phyloP scores from a whole-genome alignment of 139 green algal genomes.

The Auxenochlorella pyrenoidosa region DNA sequence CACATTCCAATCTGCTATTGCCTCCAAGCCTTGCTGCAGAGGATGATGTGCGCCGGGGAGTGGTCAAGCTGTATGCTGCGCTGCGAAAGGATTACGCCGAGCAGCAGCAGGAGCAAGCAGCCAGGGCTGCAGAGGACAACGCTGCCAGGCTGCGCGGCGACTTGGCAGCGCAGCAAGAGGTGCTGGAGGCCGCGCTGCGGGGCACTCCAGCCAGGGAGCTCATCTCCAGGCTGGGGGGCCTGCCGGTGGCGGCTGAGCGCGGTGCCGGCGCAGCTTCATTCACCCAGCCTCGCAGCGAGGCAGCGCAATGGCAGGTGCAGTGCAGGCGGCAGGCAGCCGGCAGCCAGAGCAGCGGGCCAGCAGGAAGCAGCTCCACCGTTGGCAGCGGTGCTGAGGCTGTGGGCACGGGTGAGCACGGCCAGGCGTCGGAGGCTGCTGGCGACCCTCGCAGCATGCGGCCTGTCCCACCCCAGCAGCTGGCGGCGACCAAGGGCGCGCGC shows the following conservation, averaged over 20 bases:
- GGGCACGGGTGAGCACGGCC: not conserved
- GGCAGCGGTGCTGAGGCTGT: not conserved
- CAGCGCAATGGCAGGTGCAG: not conserved
- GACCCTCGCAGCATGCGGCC: not conserved
- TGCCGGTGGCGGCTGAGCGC: not conserved
- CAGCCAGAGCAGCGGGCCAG: not conserved
- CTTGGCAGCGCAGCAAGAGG: not conserved
- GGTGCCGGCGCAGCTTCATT: not conserved
- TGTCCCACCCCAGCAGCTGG: not conserved
- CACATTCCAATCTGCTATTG: no score
- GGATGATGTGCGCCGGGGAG: not conserved
- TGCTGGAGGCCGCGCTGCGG: not conserved
- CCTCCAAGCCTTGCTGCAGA: not conserved
- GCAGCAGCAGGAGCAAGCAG: slow-evolving; percentile 1
- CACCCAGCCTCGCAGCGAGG: not conserved
- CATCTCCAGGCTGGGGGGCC: not conserved
- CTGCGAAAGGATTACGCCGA: not conserved
- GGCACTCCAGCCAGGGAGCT: not conserved
- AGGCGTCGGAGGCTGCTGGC: not conserved
- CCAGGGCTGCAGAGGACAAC: not conserved
- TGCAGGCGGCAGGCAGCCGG: not conserved
- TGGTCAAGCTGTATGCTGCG: not conserved
- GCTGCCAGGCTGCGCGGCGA: not conserved
- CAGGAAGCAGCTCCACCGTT: not conserved
- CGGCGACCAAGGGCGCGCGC: no score